Percentiles rank a stretch among this genome's conserved stretches.
phyloP scores from a whole-genome alignment of 1,284 basidiomycete species.

The Cryptococcus sp. region DNA sequence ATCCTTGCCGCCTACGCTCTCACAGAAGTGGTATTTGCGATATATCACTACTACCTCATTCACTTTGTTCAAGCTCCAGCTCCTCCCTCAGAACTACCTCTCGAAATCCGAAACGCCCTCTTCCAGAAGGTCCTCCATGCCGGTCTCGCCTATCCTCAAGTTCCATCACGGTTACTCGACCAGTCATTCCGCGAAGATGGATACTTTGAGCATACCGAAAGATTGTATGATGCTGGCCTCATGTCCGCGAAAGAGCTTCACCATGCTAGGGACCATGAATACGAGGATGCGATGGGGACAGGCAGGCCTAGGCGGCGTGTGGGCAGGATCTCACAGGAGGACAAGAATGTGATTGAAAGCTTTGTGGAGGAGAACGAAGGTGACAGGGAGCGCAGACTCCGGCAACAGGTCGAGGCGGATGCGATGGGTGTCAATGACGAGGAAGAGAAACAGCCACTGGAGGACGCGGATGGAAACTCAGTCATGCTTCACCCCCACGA shows the following conservation, averaged over 20 bases:
- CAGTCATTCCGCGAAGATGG: neutral
- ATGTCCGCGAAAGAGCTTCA: constrained; percentile 23
- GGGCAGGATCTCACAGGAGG: constrained; percentile 18
- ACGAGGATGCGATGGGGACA: constrained; percentile 23
- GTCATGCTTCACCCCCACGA: constrained; percentile 31
- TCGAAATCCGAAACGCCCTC: constrained; percentile 57
- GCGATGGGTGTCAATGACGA: constrained; percentile 2
- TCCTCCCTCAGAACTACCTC: constrained; percentile 45
- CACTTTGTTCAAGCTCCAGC: constrained; percentile 55
- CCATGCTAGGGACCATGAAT: constrained; percentile 21
- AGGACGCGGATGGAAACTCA: constrained; percentile 22
- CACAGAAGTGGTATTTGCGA: constrained; percentile 58
- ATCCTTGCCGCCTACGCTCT: constrained; percentile 32
- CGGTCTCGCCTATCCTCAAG: constrained; percentile 55
- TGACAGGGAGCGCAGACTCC: constrained; percentile 24
- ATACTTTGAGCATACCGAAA: neutral
- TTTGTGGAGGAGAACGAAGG: constrained; percentile 28
- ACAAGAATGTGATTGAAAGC: constrained; percentile 15
- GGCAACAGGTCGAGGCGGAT: constrained; percentile 23
- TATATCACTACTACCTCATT: constrained; percentile 63
- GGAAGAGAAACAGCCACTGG: constrained; percentile 6
- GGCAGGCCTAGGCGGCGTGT: constrained; percentile 16
- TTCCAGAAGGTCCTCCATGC: constrained; percentile 60
- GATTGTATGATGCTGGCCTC: constrained; percentile 18
- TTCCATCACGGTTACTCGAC: neutral